Percentiles rank a stretch among this genome's conserved stretches.
Evolutionary conservation across 2,329 filamentous ascomycete genomes (phyloP).

Genomic region (Apiospora phragmitis): DNA sequence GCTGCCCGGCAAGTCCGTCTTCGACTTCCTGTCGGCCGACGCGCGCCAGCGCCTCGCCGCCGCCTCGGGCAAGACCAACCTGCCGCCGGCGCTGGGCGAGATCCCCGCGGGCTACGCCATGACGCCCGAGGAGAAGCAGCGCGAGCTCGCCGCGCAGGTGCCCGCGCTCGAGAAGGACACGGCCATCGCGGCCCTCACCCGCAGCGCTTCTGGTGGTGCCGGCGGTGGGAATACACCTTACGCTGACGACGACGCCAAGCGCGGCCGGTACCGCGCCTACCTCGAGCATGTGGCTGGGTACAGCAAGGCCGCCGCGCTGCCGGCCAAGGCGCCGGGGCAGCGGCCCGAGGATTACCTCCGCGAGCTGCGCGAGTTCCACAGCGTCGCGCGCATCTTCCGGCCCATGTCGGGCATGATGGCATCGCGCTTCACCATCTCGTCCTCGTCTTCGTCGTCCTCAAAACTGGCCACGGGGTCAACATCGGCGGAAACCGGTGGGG

Average conservation of each 20-base stretch:
- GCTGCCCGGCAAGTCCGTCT: constrained; percentile 90
- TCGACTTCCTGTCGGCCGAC: constrained; percentile 83
- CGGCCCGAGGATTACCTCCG: constrained; percentile 73
- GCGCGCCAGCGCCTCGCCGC: constrained; percentile 75
- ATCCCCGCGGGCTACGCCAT: constrained; percentile 64
- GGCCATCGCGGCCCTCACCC: constrained; percentile 67
- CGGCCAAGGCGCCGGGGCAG: constrained; percentile 35
- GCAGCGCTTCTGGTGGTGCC: constrained; percentile 62
- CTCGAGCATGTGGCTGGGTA: constrained; percentile 75
- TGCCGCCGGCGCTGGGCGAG: constrained; percentile 79
- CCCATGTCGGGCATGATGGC: constrained; percentile 93
- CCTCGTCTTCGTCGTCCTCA: constrained; percentile 22
- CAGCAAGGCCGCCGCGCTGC: constrained; percentile 54
- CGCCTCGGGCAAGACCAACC: constrained; percentile 71
- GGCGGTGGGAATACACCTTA: constrained; percentile 66
- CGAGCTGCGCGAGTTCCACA: constrained; percentile 75
- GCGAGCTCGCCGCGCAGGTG: constrained; percentile 57
- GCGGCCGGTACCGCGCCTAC: constrained; percentile 77
- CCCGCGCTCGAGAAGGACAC: constrained; percentile 67
- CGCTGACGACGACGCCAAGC: constrained; percentile 76
- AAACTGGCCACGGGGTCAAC: neutral
- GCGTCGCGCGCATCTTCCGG: constrained; percentile 73
- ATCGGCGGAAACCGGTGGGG: neutral
- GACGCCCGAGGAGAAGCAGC: constrained; percentile 62
- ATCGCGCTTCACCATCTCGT: constrained; percentile 78